A percentile compares a stretch with the other conserved stretches of the same genome.
Conservation (phyloP, 148 eudicot genomes). For the Nepenthes mirabilis region DNA sequence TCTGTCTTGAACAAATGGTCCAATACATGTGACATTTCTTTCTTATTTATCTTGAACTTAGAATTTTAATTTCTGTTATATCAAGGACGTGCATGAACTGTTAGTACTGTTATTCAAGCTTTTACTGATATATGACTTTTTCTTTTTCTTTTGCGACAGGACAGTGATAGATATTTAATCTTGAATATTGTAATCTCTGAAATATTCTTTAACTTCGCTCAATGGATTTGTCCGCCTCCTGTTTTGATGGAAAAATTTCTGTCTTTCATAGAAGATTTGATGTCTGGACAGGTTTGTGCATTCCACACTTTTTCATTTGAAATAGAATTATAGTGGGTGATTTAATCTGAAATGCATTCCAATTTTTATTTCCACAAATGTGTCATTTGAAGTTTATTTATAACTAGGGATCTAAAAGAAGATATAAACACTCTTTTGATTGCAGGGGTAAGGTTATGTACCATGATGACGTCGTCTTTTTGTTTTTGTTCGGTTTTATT, state of each 20-base stretch:
- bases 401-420: too few relatives aligned
- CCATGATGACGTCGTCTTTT: too few relatives aligned
- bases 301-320: neutral
- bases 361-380: too few relatives aligned
- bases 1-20: too few relatives aligned
- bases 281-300: conserved; percentile 45
- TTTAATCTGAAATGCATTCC: too few relatives aligned
- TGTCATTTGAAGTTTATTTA: too few relatives aligned
- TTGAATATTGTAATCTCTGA: conserved; percentile 47
- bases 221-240: conserved; percentile 31
- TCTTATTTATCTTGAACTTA: too few relatives aligned
- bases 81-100: neutral
- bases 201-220: conserved; percentile 47
- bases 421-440: too few relatives aligned
- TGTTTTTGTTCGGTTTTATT: too few relatives aligned
- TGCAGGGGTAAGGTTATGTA: too few relatives aligned
- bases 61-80: neutral
- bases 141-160: conserved; percentile 33
- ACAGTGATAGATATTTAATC: conserved; percentile 44
- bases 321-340: too few relatives aligned
- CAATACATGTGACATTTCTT: too few relatives aligned
- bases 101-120: neutral
- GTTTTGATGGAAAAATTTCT: conserved; percentile 50
- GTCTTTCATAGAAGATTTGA: conserved; percentile 39
- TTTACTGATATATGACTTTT: neutral